Conservation (phyloP, 176 grass and related monocot genomes). For the Chrysopogon serrulatus region DNA sequence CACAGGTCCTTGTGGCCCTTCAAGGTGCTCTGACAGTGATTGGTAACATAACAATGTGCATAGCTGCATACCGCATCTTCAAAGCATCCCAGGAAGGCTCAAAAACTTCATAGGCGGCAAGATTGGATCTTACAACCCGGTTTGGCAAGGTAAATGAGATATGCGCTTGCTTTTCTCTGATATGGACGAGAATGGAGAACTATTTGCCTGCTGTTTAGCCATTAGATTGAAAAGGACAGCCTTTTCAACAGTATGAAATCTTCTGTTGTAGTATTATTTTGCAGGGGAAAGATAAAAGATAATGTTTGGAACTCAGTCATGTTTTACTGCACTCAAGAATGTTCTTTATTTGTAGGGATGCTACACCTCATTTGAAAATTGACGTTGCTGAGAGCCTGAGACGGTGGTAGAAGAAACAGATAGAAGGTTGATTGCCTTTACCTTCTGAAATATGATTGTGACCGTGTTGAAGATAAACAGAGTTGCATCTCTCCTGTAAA, state of each 20-base stretch:
- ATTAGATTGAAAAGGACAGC: neutral
- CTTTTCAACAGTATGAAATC: neutral
- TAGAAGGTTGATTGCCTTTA: neutral
- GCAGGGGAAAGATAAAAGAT: neutral
- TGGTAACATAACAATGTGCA: conserved; percentile 88
- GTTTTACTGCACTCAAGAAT: neutral
- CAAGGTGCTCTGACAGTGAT: conserved; percentile 77
- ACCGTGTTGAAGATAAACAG: neutral
- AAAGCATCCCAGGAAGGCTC: conserved; percentile 72
- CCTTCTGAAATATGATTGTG: neutral
- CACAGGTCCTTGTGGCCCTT: conserved; percentile 77
- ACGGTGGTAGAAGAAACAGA: neutral
- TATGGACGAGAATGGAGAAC: neutral
- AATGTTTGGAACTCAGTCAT: neutral
- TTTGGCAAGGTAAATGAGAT: conserved; percentile 1
- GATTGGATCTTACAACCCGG: neutral
- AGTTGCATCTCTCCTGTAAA: neutral
- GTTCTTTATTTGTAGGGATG: neutral
- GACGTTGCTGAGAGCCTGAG: neutral
- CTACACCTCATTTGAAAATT: neutral
- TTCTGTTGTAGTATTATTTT: neutral
- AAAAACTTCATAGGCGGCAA: conserved; percentile 43
- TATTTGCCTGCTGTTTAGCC: neutral
- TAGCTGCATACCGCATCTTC: conserved; percentile 86
- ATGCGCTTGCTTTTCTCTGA: neutral